Evolutionary conservation across 805 yeast species (phyloP).

Genomic region (Sungouiozyma intestinalis): DNA sequence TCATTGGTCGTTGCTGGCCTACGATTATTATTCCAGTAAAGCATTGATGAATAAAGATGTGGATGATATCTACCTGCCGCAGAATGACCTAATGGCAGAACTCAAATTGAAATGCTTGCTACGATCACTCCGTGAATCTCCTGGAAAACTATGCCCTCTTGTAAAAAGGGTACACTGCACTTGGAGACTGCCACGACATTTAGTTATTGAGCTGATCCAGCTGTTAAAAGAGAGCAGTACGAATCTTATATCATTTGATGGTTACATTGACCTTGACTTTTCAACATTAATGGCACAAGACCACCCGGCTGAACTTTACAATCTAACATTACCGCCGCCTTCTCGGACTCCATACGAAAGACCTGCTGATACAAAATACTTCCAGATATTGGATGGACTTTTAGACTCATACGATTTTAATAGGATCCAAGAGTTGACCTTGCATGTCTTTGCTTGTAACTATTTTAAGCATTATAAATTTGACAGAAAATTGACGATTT

Average conservation of each 20-base stretch:
- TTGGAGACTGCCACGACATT: constrained; percentile 20
- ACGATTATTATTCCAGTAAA: constrained; percentile 4
- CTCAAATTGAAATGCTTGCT: constrained; percentile 14
- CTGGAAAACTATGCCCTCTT: constrained; percentile 12
- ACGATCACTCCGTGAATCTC: constrained; percentile 12
- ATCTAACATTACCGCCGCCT: constrained; percentile 22
- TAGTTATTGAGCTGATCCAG: constrained; percentile 11
- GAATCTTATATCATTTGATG: constrained; percentile 17
- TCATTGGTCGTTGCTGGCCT: constrained; percentile 21
- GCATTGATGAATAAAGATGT: constrained; percentile 2
- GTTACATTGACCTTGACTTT: constrained; percentile 15
- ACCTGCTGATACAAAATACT: constrained; percentile 11
- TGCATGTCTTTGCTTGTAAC: constrained; percentile 20
- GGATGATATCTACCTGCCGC: background rate
- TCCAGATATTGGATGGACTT: constrained; percentile 5
- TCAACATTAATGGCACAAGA: constrained; percentile 6
- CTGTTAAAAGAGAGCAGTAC: constrained; percentile 10
- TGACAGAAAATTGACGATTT: constrained; percentile 13
- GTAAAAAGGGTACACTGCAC: constrained; percentile 21
- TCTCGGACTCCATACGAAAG: constrained; percentile 12
- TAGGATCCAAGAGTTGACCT: constrained; percentile 13
- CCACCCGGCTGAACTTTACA: constrained; percentile 9
- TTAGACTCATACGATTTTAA: constrained; percentile 11
- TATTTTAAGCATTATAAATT: constrained; percentile 12
- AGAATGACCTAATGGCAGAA: constrained; percentile 4